These are phyloP conservation scores for Metarhizium rileyi DNA, from an alignment of 2,329 filamentous ascomycete genomes.

Conservation along the genomic window DNA sequence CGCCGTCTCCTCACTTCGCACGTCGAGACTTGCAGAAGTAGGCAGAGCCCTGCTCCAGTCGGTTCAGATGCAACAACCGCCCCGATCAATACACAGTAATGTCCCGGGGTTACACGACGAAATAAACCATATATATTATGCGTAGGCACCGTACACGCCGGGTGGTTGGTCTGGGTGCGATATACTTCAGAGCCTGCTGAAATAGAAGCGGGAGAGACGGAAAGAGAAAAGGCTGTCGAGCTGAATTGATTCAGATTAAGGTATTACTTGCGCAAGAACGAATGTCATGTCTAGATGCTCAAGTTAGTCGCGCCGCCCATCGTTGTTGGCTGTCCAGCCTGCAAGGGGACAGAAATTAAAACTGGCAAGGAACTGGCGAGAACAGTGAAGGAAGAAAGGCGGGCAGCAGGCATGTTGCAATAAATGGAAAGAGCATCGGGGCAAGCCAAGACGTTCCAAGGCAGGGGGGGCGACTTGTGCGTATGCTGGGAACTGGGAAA, in stretches of 20 bases:
- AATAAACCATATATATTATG: background rate
- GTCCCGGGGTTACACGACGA: background rate
- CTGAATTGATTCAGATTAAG: background rate
- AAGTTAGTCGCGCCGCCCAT: background rate
- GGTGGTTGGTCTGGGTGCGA: background rate
- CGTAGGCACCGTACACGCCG: background rate
- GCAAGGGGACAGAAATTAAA: background rate
- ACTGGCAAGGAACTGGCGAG: background rate
- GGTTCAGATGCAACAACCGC: background rate
- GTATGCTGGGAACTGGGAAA: background rate
- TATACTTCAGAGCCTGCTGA: conserved; percentile 7
- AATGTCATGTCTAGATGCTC: background rate
- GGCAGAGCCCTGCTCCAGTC: background rate
- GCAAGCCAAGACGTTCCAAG: background rate
- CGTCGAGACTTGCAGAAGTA: background rate
- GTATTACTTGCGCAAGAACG: background rate
- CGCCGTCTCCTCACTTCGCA: conserved; percentile 8
- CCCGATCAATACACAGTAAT: background rate
- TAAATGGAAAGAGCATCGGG: background rate
- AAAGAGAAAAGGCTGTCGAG: background rate
- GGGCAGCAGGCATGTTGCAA: background rate
- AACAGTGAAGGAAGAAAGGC: background rate
- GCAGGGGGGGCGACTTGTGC: background rate
- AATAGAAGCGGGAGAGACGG: background rate
- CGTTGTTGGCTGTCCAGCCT: background rate